phyloP scores from a whole-genome alignment of 371 early-diverging fungal species.

The Mortierella sp. region DNA sequence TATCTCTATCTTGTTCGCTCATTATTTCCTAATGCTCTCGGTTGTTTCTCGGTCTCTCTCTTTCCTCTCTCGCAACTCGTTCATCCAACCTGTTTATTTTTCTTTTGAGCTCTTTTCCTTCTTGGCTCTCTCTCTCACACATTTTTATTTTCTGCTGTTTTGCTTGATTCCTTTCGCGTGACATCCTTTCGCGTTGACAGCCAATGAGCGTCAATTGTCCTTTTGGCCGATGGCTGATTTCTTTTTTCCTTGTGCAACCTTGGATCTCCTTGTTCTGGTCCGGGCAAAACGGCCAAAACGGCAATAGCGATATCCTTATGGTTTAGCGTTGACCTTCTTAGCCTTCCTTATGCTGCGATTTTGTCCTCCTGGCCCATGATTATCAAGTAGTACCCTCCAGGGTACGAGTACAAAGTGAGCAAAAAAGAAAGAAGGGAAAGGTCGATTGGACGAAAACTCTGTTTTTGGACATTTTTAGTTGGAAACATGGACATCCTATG shows the following conservation, averaged over 20 bases:
- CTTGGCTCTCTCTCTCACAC: background rate
- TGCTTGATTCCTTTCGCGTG: constrained; percentile 10
- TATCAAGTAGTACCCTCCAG: no score
- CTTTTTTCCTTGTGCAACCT: background rate
- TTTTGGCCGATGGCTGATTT: background rate
- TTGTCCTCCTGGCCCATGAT: no score
- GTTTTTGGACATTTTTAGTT: constrained; percentile 1
- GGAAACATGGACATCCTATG: no score
- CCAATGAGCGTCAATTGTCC: constrained; percentile 11
- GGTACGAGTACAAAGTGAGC: no score
- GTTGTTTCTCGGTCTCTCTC: no score
- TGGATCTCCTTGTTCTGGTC: background rate
- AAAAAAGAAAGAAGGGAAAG: background rate
- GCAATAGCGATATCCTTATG: background rate
- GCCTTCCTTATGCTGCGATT: background rate
- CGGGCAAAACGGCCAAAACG: background rate
- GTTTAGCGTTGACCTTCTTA: background rate
- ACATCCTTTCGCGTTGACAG: constrained; percentile 1
- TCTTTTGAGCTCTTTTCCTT: background rate
- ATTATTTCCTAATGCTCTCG: no score
- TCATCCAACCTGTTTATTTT: no score
- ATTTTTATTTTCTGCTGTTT: no score
- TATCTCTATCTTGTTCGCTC: no score
- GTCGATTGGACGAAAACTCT: constrained; percentile 4
- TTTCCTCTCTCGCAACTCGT: background rate